Percentiles rank a stretch among this genome's conserved stretches.
Conservation (phyloP, 176 grass and related monocot species). For the Oryza rufipogon region DNA sequence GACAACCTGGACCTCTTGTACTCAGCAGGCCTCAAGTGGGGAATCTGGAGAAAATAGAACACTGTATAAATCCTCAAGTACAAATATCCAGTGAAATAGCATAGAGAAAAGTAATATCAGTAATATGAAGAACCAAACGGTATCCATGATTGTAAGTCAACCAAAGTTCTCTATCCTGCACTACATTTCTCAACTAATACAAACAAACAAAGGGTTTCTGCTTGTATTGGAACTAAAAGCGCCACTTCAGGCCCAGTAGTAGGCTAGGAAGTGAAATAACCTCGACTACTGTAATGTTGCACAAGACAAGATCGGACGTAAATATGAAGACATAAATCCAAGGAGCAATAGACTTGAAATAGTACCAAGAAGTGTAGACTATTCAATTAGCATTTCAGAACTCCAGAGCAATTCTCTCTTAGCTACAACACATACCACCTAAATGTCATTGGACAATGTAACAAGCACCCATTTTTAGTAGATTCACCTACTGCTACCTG, state of each 20-base stretch:
- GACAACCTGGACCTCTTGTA: conserved; percentile 72
- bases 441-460: background rate
- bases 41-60: conserved; percentile 39
- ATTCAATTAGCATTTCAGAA: too few relatives aligned
- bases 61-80: background rate
- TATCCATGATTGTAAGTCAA: background rate
- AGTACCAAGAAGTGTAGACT: too few relatives aligned
- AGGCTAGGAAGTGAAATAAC: background rate
- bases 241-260: background rate
- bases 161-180: background rate
- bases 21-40: conserved; percentile 66
- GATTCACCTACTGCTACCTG: background rate
- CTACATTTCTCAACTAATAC: background rate
- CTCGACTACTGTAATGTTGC: too few relatives aligned
- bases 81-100: background rate
- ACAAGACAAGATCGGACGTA: background rate
- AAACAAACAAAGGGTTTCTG: background rate
- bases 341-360: too few relatives aligned
- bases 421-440: too few relatives aligned
- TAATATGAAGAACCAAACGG: background rate
- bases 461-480: background rate
- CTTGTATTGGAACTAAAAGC: background rate
- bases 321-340: background rate
- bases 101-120: background rate
- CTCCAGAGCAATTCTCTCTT: too few relatives aligned